Evolutionary conservation across 305 asterid genomes (phyloP), one percentile per base, ranked within the genome.

Genomic region (Caryopteris hybrid): DNA sequence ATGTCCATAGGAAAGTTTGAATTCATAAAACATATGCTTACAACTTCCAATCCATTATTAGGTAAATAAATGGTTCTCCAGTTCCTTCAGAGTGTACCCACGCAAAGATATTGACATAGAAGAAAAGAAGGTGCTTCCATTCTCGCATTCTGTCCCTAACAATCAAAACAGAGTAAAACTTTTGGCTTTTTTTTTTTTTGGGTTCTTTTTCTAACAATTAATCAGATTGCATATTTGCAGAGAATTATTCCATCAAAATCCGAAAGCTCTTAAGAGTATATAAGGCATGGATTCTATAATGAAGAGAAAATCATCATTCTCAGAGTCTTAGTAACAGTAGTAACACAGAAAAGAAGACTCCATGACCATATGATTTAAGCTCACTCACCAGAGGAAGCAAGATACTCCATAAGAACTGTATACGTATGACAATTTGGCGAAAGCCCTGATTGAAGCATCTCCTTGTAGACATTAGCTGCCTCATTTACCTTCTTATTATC

Each of bases 341-440:
- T 33, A 20, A 70, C 17, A 67, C 27, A 73, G 8, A 47, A 72
- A 41, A 34, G 8, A 46, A 57, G 58, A 43, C 53, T 62, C 29
- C 45, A 54, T 56, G 22, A 48, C 25, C 73, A 64, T 27, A 54
- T 55, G 27, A 59, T n/a, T 10, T 21, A 18, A 63, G 20, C 64
- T 50, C 57, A 58, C 90, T 80, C 74, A 91, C 97, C 96, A 66
- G 87, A 80, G 57, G 76, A 48, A 73, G 96, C 96, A 80, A 94
- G 96, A 84, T 88, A 82, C 61, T 86, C 96, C 99, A 94, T 91
- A 38, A 91, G 81, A 51, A 94, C 87, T 0, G 96, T 94, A 66
- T 91, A 87, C 1, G 96, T 91, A 74, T 82, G 73, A 43, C 96
- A 85, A 79, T 89, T 94, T 3, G 96, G 96, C 31, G 87, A 53